Evolutionary conservation across 2,329 filamentous ascomycete genomes (phyloP).

Genomic region (Pseudogymnoascus sp.): DNA sequence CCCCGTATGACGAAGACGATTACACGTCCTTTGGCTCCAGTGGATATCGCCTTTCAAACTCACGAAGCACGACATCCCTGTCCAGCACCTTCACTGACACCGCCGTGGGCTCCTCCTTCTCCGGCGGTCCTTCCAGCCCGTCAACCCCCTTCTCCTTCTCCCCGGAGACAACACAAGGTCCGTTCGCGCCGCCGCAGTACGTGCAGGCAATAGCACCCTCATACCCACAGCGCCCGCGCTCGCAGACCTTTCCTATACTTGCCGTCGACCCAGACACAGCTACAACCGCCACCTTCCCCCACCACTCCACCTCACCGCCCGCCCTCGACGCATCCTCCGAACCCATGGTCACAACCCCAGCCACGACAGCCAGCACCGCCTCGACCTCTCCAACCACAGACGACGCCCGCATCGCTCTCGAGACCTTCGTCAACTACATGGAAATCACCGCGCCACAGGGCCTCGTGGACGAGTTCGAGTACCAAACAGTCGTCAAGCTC

Average conservation of each 20-base stretch:
- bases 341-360: constrained; percentile 39
- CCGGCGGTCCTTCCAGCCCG: constrained; percentile 63
- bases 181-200: constrained; percentile 52
- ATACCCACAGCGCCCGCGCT: constrained; percentile 64
- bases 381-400: constrained; percentile 67
- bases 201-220: constrained; percentile 41
- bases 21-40: constrained; percentile 50
- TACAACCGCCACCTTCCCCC: constrained; percentile 11
- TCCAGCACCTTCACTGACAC: constrained; percentile 60
- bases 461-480: constrained; percentile 70
- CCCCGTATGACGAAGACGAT: constrained; percentile 57
- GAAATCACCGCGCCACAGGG: constrained; percentile 52
- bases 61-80: constrained; percentile 58
- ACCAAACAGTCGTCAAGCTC: constrained; percentile 67
- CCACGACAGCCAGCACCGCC: constrained; percentile 31
- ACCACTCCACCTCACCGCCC: constrained; percentile 39
- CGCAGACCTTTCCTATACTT: constrained; percentile 75
- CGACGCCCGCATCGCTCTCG: constrained; percentile 73
- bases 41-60: constrained; percentile 54
- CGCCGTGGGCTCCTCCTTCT: constrained; percentile 55
- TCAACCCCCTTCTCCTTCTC: constrained; percentile 68
- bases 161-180: constrained; percentile 61
- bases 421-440: constrained; percentile 76
- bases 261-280: constrained; percentile 43
- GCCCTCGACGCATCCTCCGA: constrained; percentile 43